Percentiles rank a stretch among this genome's conserved stretches.
phyloP scores from a whole-genome alignment of 345 rosid species.

The Moricandia moricandioides region DNA sequence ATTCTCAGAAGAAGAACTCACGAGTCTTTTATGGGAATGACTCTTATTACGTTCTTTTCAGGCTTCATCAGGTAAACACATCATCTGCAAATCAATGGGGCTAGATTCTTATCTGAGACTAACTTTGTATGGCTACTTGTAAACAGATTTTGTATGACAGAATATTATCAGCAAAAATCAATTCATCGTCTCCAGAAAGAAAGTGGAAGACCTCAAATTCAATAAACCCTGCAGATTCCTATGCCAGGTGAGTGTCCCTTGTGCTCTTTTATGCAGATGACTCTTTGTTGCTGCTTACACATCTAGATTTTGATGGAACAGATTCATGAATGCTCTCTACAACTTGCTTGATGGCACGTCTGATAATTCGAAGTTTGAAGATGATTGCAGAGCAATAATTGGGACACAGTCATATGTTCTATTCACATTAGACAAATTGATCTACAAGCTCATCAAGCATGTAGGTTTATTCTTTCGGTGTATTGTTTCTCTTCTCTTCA shows the following conservation, averaged over 20 bases:
- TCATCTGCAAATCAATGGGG: background rate
- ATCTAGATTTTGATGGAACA: conserved; percentile 24
- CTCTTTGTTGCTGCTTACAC: conserved; percentile 19
- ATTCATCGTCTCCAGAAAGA: conserved; percentile 81
- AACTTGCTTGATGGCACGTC: background rate
- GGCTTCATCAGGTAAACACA: conserved; percentile 85
- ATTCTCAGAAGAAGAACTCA: conserved; percentile 48
- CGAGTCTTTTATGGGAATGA: conserved; percentile 37
- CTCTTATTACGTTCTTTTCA: conserved; percentile 82
- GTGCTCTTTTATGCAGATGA: background rate
- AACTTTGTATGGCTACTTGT: conserved; percentile 1
- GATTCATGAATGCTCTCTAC: background rate
- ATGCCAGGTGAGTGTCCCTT: conserved; percentile 61
- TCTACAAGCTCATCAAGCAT: conserved; percentile 87
- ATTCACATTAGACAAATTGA: conserved; percentile 17
- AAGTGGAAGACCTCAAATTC: conserved; percentile 86
- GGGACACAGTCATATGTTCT: background rate
- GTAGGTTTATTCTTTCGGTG: conserved; percentile 35
- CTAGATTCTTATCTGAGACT: background rate
- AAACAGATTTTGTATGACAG: conserved; percentile 80
- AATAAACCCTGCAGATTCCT: conserved; percentile 61
- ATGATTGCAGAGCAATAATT: background rate
- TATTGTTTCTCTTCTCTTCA: background rate
- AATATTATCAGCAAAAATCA: conserved; percentile 82
- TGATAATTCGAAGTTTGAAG: background rate